Evolutionary conservation across 176 grass and related monocot genomes (phyloP), one percentile per base, ranked within the genome.

Genomic region (Aegilops bicornis): DNA sequence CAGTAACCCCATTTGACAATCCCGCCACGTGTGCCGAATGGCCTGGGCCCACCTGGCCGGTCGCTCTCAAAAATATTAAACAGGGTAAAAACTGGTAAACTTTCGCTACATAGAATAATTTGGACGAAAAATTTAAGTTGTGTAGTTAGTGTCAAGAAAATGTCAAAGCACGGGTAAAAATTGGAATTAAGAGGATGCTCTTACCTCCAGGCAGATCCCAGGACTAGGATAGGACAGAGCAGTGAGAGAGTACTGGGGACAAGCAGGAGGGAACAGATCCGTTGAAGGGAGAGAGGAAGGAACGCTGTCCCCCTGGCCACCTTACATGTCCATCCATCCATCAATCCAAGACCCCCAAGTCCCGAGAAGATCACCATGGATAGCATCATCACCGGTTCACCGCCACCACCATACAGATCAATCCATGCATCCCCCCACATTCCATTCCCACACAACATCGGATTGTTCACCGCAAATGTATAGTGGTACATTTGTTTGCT

Each of bases 181-280:
- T 6, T 17, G 15, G 5, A 52, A 52, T 52, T 52, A 52, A 17
- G 48, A 52, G 48, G 48, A 52, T 17, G 48, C 48, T 52, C 48
- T 52, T 52, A 0, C 48, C 48, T 67, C 30, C 14, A 5, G 11
- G 27, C 13, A 67, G 30, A 32, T 56, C 27, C 8, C 19, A 20
- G 47, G 47, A 77, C 69, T 40, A 19, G 76, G 54, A 36, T 33
- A n/a, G 17, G 47, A 52, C 48, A 17, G 5, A 52, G 47, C 16
- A 56, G 16, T 1, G 50, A 13, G 82, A 54, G 1, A 11, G 13
- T 13, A 29, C 7, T 6, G 52, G 23, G 78, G 81, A 84, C 75
- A 84, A 22, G 65, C 64, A 31, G 76, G 56, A 79, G 66, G 76
- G 58, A 84, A 84, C 63, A 82, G 29, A 69, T 54, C 79, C 79